Conservation (phyloP, 441 rosid species). For the Arabidopsis hybrid region DNA sequence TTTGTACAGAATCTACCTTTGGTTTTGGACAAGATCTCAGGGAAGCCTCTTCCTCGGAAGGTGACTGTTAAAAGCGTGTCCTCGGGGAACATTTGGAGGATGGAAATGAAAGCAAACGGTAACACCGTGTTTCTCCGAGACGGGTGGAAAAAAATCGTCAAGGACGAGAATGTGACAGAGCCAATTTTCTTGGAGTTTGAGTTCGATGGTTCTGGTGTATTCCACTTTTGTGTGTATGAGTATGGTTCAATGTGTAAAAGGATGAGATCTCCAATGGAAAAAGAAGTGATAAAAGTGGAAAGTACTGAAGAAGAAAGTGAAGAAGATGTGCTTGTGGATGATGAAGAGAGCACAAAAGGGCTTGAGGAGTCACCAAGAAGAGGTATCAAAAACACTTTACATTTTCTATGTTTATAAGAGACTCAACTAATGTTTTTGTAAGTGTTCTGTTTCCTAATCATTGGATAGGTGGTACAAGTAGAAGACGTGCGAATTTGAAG, state of each 20-base stretch:
- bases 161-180: background rate
- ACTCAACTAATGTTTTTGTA: background rate
- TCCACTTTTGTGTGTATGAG: conserved; percentile 3
- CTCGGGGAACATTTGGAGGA: conserved; percentile 2
- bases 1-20: conserved; percentile 4
- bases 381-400: background rate
- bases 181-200: background rate
- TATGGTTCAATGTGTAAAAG: background rate
- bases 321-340: background rate
- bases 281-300: background rate
- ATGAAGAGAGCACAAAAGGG: background rate
- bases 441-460: background rate
- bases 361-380: background rate
- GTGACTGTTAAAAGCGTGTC: background rate
- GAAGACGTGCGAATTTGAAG: background rate
- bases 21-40: background rate
- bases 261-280: background rate
- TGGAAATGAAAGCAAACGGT: background rate
- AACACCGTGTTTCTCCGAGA: background rate
- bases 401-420: background rate
- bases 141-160: background rate
- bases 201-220: background rate
- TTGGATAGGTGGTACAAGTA: background rate
- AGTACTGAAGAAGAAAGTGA: conserved; percentile 1
- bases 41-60: background rate